Conservation (phyloP, 2,329 filamentous ascomycete genomes). For the Hawksworthiomyces lignivorus region DNA sequence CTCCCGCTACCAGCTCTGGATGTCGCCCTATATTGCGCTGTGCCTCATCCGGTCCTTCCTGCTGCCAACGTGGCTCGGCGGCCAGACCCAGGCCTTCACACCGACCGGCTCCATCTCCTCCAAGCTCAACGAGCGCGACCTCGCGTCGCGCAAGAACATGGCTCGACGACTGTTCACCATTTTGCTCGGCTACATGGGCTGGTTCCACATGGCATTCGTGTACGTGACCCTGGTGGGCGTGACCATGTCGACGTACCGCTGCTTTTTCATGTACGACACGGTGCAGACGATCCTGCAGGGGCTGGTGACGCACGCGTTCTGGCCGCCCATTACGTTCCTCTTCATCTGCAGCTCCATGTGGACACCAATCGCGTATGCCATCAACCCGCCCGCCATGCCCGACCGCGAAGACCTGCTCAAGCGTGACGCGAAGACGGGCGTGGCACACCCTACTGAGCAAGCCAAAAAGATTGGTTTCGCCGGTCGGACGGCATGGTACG, state of each 20-base stretch:
- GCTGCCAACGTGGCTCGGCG: conserved; percentile 52
- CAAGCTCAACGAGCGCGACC: conserved; percentile 50
- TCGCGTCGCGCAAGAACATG: conserved; percentile 42
- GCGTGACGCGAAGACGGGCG: conserved; percentile 45
- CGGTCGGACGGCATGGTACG: conserved; percentile 47
- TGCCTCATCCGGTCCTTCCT: conserved; percentile 51
- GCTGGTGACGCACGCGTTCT: conserved; percentile 53
- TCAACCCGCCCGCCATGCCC: conserved; percentile 48
- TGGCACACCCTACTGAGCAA: conserved; percentile 39
- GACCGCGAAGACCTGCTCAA: conserved; percentile 37
- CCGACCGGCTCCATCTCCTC: conserved; percentile 51
- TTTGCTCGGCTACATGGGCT: conserved; percentile 46
- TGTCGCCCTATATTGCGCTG: conserved; percentile 53
- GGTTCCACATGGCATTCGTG: conserved; percentile 48
- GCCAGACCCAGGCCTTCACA: conserved; percentile 50
- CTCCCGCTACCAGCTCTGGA: conserved; percentile 51
- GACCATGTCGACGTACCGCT: conserved; percentile 42
- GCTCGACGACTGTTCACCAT: conserved; percentile 45
- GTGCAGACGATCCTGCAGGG: conserved; percentile 31
- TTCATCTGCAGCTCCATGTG: conserved; percentile 47
- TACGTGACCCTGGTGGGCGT: conserved; percentile 45
- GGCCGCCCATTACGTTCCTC: conserved; percentile 53
- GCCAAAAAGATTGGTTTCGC: conserved; percentile 30
- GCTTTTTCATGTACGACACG: conserved; percentile 33
- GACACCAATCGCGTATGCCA: conserved; percentile 53